Evolutionary conservation across 1,284 basidiomycete species (phyloP), one percentile per base, ranked within the genome.

Genomic region (Ustilago vetiveriae): DNA sequence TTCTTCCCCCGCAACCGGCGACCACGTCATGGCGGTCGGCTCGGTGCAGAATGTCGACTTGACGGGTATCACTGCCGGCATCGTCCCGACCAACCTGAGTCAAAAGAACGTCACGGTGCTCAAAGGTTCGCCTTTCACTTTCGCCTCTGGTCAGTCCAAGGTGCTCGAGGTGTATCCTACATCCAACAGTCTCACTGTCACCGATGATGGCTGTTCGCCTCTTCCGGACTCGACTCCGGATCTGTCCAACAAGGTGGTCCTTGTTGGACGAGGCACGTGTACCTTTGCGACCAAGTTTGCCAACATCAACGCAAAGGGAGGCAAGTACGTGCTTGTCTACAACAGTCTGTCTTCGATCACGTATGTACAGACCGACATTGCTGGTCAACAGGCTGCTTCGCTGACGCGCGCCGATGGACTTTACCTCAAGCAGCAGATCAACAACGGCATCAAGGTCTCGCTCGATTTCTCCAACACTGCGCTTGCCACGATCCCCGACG

Each of bases 381-480:
- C 26, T 10, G 63, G 69, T 14, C 71, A 71, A 48, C 67, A 72
- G 41, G 72, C 60, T 16, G 74, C 65, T 6, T 58, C 65, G 23
- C 29, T 76, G 40, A 69, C 67, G 7, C 68, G 66, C 21, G 62
- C 56, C 23, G 72, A 74, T 27, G 74, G 69, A 22, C 60, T 59
- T 24, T 72, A 52, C 65, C 86, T 46, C 41, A 83, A 85, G 24
- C 77, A 82, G 47, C 81, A 84, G 63, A 83, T 85, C 64, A 84
- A 82, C 19, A 76, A 83, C 19, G 83, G 84, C 6, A 74, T 74
- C 42, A 81, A 82, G 44, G 60, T 86, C 37, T 85, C 83, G 2
- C 70, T 88, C 27, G 82, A 85, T 16, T 89, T 89, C 83, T 84
- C 84, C 48, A 86, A 86, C 81, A 84, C 72, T 77, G 81, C 82